Conservation (phyloP, 495 filamentous ascomycete genomes). For the Penicillium taxi region DNA sequence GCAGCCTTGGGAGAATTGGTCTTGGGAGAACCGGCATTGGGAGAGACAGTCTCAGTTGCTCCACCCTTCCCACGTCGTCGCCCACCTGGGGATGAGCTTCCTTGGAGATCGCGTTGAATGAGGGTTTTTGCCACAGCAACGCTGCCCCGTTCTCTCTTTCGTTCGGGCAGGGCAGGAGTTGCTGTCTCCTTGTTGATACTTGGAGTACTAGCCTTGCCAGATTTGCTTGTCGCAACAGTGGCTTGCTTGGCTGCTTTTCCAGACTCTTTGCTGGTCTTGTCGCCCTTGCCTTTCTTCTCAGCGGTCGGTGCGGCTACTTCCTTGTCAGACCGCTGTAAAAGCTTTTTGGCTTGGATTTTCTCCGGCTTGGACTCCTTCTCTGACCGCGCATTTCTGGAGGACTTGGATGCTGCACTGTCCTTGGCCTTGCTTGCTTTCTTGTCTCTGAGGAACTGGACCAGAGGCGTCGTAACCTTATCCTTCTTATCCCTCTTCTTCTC, state of each 20-base stretch:
- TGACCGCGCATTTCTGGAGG: constrained; percentile 49
- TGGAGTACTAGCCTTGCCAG: constrained; percentile 19
- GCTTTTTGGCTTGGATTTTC: constrained; percentile 46
- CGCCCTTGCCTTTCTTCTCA: constrained; percentile 48
- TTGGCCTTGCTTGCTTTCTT: constrained; percentile 86
- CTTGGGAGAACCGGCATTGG: constrained; percentile 24
- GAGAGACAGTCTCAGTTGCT: constrained; percentile 24
- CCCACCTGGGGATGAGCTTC: constrained; percentile 55
- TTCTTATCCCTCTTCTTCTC: constrained; percentile 57
- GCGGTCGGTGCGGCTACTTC: constrained; percentile 28
- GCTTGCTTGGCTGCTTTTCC: constrained; percentile 74
- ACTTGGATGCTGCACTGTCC: constrained; percentile 47
- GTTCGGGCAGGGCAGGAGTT: constrained; percentile 35
- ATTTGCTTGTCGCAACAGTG: constrained; percentile 35
- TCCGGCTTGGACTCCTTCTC: constrained; percentile 54
- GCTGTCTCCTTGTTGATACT: constrained; percentile 29
- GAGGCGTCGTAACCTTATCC: constrained; percentile 70
- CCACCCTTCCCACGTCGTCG: constrained; percentile 37
- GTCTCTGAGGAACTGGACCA: constrained; percentile 84
- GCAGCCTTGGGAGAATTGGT: too few species aligned
- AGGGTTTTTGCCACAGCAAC: constrained; percentile 68
- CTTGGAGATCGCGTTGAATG: constrained; percentile 85
- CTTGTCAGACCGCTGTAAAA: constrained; percentile 37
- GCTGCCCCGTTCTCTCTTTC: constrained; percentile 59
- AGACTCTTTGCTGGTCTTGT: constrained; percentile 62